Conservation (phyloP, 345 rosid species). For the Psidium friedrichsthalianum region DNA sequence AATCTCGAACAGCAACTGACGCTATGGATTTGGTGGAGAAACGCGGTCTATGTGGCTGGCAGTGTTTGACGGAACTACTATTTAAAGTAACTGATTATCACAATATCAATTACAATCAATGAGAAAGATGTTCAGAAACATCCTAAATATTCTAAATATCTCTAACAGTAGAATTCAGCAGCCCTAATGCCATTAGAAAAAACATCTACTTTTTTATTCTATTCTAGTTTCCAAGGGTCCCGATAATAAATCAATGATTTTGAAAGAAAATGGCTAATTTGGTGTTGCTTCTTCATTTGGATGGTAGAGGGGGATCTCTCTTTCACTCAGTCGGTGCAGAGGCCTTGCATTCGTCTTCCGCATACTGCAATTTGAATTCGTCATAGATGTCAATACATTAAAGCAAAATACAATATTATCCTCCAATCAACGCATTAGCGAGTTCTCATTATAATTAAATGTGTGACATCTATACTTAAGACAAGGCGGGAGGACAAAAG, state of each 20-base stretch:
- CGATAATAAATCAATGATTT: background rate
- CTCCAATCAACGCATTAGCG: background rate
- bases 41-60: accelerated
- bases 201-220: background rate
- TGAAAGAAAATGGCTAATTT: background rate
- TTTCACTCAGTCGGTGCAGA: slow-evolving; percentile 20
- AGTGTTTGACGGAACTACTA: background rate
- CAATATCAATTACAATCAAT: background rate
- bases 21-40: background rate
- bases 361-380: slow-evolving; percentile 20
- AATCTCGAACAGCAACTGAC: background rate
- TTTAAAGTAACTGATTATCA: background rate
- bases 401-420: background rate
- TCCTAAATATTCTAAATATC: background rate
- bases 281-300: background rate
- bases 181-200: background rate
- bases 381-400: background rate
- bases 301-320: slow-evolving; percentile 4
- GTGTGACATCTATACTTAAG: background rate
- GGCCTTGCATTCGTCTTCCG: slow-evolving; percentile 48
- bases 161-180: background rate
- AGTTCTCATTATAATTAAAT: background rate
- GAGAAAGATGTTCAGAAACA: background rate
- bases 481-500: background rate
- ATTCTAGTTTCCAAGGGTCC: background rate